Evolutionary conservation across 2,329 filamentous ascomycete genomes (phyloP), one percentile per base, ranked within the genome.

Genomic region (Beauveria medogensis): DNA sequence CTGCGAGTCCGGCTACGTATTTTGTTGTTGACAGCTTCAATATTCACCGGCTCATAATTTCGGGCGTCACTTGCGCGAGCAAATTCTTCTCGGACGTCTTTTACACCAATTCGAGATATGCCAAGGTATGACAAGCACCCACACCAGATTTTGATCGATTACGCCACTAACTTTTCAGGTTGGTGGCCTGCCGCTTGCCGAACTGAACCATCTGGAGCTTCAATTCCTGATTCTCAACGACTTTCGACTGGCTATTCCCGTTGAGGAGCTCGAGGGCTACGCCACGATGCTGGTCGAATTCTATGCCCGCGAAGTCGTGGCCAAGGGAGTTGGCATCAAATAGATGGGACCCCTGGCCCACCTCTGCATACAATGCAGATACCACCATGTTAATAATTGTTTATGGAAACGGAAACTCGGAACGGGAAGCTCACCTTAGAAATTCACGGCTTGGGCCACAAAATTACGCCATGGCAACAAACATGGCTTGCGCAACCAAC

Each of bases 1-100:
- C 66, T 16, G 55, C 66, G 47, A 68, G 64, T 7, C 66, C 74
- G n/a, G 79, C 80, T 5, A 84, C 82, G 9, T 85, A 83, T 63
- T 97, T 99, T 71, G 93, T 97, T 46, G 94, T 97, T 12, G 94
- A 99, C 76, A 97, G 94, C 76, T 99, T 94, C 78, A 99, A 99
- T 75, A 97, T 99, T 65, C 94, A 99, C 72, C 87, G 94, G 60
- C 80, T 99, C 60, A 92, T 97, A 59, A 99, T 99, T 71, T 91
- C 94, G 2, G 94, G 93, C 41, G 94, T 99, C 50, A 99, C 94
- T 3, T 97, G 94, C 74, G 92, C 94, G 5, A 97, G 93, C 83
- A 99, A 99, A 75, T 99, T 97, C 81, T 99, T 99, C 76, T 97
- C 93, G 5, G 85, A 99, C 76, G 93, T 97, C 46, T 99, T 99